Evolutionary conservation across 371 early-diverging fungal species (phyloP).

Genomic region (Dinochytrium kinnereticum): DNA sequence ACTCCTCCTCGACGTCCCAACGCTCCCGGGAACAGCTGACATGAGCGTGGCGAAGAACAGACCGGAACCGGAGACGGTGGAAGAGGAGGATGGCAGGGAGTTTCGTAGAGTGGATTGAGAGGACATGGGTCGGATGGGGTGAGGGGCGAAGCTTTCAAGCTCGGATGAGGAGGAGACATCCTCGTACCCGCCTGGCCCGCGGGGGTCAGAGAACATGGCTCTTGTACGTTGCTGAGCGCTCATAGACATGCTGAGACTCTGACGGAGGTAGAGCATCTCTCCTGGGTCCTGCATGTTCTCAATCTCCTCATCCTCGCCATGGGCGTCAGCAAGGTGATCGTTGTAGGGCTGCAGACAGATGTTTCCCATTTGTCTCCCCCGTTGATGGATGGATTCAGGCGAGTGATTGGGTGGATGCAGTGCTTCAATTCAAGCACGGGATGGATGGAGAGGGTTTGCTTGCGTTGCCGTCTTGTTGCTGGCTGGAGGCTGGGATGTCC

Average conservation of each 20-base stretch:
- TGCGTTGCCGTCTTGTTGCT: too few species aligned
- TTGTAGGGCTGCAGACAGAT: conserved; percentile 2
- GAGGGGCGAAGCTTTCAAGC: background rate
- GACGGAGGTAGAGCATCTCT: conserved; percentile 11
- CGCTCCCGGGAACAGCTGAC: background rate
- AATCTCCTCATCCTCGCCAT: conserved; percentile 2
- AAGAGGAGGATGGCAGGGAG: background rate
- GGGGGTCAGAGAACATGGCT: background rate
- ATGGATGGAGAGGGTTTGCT: too few species aligned
- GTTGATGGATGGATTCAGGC: too few species aligned
- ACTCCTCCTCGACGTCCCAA: background rate
- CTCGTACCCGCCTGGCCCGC: background rate
- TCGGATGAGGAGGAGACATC: background rate
- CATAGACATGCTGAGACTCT: background rate
- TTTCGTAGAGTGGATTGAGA: background rate
- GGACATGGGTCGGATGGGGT: conserved; percentile 11
- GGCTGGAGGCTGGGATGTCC: too few species aligned
- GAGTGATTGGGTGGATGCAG: too few species aligned
- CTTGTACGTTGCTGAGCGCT: background rate
- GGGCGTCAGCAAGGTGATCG: background rate
- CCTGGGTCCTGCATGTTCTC: conserved; percentile 15
- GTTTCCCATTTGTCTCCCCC: conserved; percentile 17
- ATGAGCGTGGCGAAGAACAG: conserved; percentile 8
- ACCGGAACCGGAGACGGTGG: background rate
- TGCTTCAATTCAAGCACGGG: too few species aligned